Percentiles rank a stretch among this genome's conserved stretches.
Evolutionary conservation across 2,329 filamentous ascomycete genomes (phyloP).

Genomic region (Cercospora janseana): DNA sequence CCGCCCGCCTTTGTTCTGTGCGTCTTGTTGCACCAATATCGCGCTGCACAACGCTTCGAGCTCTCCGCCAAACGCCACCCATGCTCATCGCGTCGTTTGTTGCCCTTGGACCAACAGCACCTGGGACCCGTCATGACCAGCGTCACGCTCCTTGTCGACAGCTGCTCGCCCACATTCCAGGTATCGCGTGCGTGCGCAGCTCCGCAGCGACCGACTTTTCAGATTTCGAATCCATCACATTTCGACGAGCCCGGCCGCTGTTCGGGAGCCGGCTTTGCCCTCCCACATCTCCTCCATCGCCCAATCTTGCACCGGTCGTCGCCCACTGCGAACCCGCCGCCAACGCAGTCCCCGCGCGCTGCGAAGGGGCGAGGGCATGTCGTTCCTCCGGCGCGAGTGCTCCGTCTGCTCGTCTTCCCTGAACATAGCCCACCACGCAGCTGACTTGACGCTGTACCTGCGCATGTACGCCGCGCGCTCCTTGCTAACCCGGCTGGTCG

Average conservation of each 20-base stretch:
- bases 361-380: slow-evolving; percentile 14
- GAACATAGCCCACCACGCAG: slow-evolving; percentile 23
- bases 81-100: slow-evolving; percentile 24
- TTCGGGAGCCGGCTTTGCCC: slow-evolving; percentile 4
- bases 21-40: not conserved
- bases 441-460: slow-evolving; percentile 29
- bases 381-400: too few relatives aligned
- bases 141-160: slow-evolving; percentile 8
- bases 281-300: slow-evolving; percentile 13
- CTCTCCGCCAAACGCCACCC: slow-evolving; percentile 25
- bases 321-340: slow-evolving; percentile 14
- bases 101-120: slow-evolving; percentile 20
- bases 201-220: slow-evolving; percentile 14
- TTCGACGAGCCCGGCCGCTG: slow-evolving; percentile 15
- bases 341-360: slow-evolving; percentile 17
- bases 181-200: slow-evolving; percentile 5
- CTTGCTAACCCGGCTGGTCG: slow-evolving; percentile 25
- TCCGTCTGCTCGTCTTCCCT: slow-evolving; percentile 6
- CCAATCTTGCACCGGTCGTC: slow-evolving; percentile 16
- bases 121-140: slow-evolving; percentile 26
- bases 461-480: slow-evolving; percentile 21
- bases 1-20: slow-evolving; percentile 33
- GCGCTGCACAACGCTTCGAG: slow-evolving; percentile 17
- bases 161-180: slow-evolving; percentile 3
- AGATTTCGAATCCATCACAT: slow-evolving; percentile 27